Evolutionary conservation across 2,329 filamentous ascomycete species (phyloP).

Genomic region (Fusarium chuoi): DNA sequence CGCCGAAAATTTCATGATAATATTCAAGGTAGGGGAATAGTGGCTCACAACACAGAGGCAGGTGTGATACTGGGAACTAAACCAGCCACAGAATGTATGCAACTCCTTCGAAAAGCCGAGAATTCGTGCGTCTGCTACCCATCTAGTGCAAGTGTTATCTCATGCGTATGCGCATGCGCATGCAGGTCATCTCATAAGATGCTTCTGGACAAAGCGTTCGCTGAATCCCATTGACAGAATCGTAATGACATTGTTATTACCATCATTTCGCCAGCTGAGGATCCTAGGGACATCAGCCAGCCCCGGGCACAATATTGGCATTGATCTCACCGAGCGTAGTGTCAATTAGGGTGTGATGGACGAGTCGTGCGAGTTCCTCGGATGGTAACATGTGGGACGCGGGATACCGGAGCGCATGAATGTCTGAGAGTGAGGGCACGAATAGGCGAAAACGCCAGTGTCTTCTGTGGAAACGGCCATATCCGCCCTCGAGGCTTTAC

Average conservation of each 20-base stretch:
- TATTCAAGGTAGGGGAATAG: slow-evolving; percentile 21
- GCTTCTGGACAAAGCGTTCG: slow-evolving; percentile 31
- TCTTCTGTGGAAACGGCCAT: slow-evolving; percentile 36
- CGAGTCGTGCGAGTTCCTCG: slow-evolving; percentile 25
- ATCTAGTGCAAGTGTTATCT: slow-evolving; percentile 21
- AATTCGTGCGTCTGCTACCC: slow-evolving; percentile 26
- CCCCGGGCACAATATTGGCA: slow-evolving; percentile 16
- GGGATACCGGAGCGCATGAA: slow-evolving; percentile 31
- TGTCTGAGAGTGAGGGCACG: slow-evolving; percentile 32
- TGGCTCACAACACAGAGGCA: slow-evolving; percentile 22
- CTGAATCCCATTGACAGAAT: slow-evolving; percentile 37
- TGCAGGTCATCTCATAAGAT: slow-evolving; percentile 37
- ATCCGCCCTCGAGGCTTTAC: slow-evolving; percentile 34
- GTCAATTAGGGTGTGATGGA: slow-evolving; percentile 32
- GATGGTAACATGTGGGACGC: slow-evolving; percentile 15
- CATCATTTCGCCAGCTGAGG: slow-evolving; percentile 38
- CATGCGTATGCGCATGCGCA: slow-evolving; percentile 31
- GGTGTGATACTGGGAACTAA: slow-evolving; percentile 33
- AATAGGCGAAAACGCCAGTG: slow-evolving; percentile 36
- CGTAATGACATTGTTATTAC: slow-evolving; percentile 30
- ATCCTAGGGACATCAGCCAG: slow-evolving; percentile 38
- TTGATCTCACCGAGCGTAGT: slow-evolving; percentile 31
- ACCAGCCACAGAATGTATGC: slow-evolving; percentile 31
- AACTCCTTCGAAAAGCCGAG: slow-evolving; percentile 34
- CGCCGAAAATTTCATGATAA: slow-evolving; percentile 5